phyloP scores from a whole-genome alignment of 306 rosid genomes.

The Cicer yamashitae region DNA sequence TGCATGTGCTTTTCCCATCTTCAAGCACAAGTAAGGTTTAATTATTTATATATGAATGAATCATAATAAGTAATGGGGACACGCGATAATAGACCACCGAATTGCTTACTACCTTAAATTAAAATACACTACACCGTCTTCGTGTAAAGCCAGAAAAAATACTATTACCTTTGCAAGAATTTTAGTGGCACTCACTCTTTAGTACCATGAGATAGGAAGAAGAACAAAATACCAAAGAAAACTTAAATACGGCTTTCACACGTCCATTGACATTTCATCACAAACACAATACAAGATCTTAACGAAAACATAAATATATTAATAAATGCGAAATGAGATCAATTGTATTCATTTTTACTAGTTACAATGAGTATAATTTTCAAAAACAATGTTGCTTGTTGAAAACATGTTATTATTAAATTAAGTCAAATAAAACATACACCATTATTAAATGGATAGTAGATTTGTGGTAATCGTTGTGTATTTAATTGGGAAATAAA shows the following conservation, averaged over 20 bases:
- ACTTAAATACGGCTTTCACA: background rate
- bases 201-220: background rate
- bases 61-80: slow-evolving; percentile 25
- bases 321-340: background rate
- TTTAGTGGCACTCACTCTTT: background rate
- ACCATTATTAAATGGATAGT: background rate
- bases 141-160: background rate
- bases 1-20: slow-evolving; percentile 37
- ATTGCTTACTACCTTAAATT: too few relatives aligned
- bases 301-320: background rate
- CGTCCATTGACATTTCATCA: background rate
- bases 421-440: too few relatives aligned
- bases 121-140: background rate
- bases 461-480: background rate
- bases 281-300: background rate
- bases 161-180: background rate
- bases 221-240: background rate
- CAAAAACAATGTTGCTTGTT: too few relatives aligned
- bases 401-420: too few relatives aligned
- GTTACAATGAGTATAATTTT: too few relatives aligned
- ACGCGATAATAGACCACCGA: too few relatives aligned
- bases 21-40: background rate
- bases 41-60: background rate
- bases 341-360: too few relatives aligned
- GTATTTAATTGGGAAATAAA: slow-evolving; percentile 27